phyloP scores from a whole-genome alignment of 176 grass and related monocot species.

The Phyllostachys edulis region DNA sequence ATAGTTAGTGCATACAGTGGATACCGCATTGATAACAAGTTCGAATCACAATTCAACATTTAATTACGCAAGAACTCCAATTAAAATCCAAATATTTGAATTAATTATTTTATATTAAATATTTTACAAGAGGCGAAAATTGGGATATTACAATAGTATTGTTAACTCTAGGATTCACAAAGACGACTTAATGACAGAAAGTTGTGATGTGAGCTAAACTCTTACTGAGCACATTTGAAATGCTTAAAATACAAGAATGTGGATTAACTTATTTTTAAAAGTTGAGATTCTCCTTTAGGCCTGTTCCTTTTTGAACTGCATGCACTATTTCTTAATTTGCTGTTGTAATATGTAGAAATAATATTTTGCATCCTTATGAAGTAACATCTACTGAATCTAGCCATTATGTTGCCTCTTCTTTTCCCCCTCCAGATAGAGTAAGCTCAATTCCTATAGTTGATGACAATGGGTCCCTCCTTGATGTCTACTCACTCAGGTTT shows the following conservation, averaged over 20 bases:
- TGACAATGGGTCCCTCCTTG: constrained; percentile 50
- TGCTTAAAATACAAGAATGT: not conserved
- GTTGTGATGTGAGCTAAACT: constrained; percentile 16
- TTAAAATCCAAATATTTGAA: too few species aligned
- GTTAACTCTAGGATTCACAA: constrained; percentile 10
- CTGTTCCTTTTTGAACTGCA: constrained; percentile 33
- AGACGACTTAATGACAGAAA: not conserved
- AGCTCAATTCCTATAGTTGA: constrained; percentile 70
- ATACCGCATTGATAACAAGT: too few species aligned
- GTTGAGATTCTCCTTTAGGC: not conserved
- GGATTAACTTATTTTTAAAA: not conserved
- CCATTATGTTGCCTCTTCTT: constrained; percentile 1
- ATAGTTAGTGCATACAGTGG: too few species aligned
- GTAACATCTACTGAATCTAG: not conserved
- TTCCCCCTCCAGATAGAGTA: constrained; percentile 44
- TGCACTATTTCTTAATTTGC: not conserved
- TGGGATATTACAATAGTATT: not conserved
- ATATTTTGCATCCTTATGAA: constrained; percentile 8
- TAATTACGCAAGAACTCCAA: too few species aligned
- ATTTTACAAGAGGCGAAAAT: too few species aligned
- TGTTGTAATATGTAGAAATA: constrained; percentile 20
- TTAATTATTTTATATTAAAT: too few species aligned
- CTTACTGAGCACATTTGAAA: not conserved
- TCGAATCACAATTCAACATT: too few species aligned
- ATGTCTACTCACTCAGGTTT: constrained; percentile 68